These are phyloP conservation scores for Candida arabinofermentans DNA, from an alignment of 805 yeast species.

Conservation along the genomic window DNA sequence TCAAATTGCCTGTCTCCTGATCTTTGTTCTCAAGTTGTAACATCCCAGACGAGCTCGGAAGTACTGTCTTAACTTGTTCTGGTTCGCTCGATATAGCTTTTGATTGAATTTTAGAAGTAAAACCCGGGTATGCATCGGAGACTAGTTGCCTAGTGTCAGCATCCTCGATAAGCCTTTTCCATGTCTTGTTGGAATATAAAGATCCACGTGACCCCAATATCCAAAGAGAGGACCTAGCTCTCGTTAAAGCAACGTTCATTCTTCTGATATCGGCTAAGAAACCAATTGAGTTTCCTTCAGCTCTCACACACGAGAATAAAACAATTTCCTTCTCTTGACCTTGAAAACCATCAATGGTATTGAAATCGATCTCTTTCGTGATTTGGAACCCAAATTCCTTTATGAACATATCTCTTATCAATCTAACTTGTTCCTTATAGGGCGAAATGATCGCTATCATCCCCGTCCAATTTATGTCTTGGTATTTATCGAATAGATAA, in stretches of 20 bases:
- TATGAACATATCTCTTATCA: constrained; percentile 53
- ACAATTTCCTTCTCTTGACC: constrained; percentile 96
- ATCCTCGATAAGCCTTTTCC: constrained; percentile 67
- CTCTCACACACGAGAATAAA: constrained; percentile 93
- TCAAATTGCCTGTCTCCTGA: too few species aligned
- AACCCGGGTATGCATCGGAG: constrained; percentile 22
- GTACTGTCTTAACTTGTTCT: neutral
- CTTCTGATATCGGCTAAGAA: constrained; percentile 88
- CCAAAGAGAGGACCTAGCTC: constrained; percentile 93
- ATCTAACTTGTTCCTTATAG: constrained; percentile 78
- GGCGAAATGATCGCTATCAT: constrained; percentile 91
- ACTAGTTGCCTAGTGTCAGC: constrained; percentile 47
- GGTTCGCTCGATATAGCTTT: neutral
- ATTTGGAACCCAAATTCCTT: constrained; percentile 61
- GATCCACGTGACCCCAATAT: constrained; percentile 78
- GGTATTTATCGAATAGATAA: constrained; percentile 45
- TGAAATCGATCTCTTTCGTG: constrained; percentile 70
- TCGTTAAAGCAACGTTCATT: constrained; percentile 95
- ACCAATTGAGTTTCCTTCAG: constrained; percentile 63
- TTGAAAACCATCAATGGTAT: constrained; percentile 96
- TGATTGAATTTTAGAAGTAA: constrained; percentile 11
- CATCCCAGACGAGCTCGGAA: neutral
- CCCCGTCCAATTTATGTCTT: constrained; percentile 55
- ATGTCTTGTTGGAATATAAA: constrained; percentile 58
- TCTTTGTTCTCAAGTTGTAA: too few species aligned